Base-by-base conservation (phyloP, 768 basidiomycete species). In the Mycena venus region DNA sequence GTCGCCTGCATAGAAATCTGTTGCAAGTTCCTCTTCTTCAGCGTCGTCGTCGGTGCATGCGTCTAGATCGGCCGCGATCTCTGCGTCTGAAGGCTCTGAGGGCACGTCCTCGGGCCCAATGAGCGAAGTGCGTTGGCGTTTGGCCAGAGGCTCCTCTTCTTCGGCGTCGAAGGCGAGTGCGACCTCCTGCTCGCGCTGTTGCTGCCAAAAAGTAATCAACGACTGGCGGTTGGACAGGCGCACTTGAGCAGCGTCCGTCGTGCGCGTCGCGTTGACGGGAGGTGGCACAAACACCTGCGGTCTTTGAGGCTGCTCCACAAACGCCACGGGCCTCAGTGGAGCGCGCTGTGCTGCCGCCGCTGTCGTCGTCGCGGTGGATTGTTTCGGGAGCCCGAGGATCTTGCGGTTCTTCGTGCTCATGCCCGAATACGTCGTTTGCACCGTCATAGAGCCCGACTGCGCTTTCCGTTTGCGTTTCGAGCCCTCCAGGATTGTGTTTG, bases 1-100 rank as follows among this genome's bases (percentile, higher is more conserved):
- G 80, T 88, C 86, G 79, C 74, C 87, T n/a, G n/a, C n/a, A n/a
- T n/a, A n/a, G n/a, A n/a, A n/a, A n/a, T n/a, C n/a, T n/a, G 88
- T n/a, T 85, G 79, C 1, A 85, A 88, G 68, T 90, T 89, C n/a
- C 4, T 23, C 89, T 75, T 90, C n/a, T n/a, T n/a, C n/a, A n/a
- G n/a, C 91, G 15, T 85, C 86, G 11, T 85, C 86, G 15, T 85
- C 81, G 34, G 83, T 72, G 17, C 78, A 75, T 1, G 74, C 80
- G 29, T 76, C 78, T 3, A 89, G 86, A 17, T 85, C 85, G 4
- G 82, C 83, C n/a, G 85, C 89, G 42, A 86, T 79, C 68, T 85
- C 85, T 4, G 80, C 83, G n/a, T n/a, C n/a, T n/a, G n/a, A n/a
- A n/a, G n/a, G n/a, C 23, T 86, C 85, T 21, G 47, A 47, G 32